Evolutionary conservation across 2,329 filamentous ascomycete species (phyloP).

Genomic region (Didymella sp.): DNA sequence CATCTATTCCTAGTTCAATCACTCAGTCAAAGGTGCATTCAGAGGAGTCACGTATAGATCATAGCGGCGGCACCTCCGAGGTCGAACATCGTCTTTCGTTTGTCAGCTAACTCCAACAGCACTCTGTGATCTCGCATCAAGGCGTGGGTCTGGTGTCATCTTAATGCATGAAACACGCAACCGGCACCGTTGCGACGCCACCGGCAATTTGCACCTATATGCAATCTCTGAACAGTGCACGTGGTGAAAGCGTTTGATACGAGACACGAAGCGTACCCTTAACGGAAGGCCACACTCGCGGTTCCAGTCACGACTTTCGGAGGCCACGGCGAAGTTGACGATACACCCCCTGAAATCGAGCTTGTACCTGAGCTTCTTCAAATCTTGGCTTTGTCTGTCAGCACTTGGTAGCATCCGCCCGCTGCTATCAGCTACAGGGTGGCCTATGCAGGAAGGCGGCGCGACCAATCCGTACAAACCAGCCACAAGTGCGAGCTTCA

Average conservation of each 20-base stretch:
- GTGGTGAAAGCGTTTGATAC: constrained; percentile 10
- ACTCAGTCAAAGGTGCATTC: constrained; percentile 6
- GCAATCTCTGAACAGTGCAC: constrained; percentile 6
- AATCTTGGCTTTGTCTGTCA: not conserved
- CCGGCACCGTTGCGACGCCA: constrained; percentile 10
- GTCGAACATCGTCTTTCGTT: not conserved
- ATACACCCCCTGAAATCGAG: not conserved
- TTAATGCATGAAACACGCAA: constrained; percentile 7
- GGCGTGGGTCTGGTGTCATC: constrained; percentile 2
- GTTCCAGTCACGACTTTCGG: constrained; percentile 4
- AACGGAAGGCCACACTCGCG: constrained; percentile 1
- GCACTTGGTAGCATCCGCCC: constrained; percentile 6
- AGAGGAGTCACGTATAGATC: constrained; percentile 4
- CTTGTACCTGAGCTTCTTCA: constrained; percentile 6
- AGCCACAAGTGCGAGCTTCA: constrained; percentile 10
- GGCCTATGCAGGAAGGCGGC: constrained; percentile 15
- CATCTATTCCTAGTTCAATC: constrained; percentile 17
- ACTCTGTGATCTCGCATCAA: not conserved
- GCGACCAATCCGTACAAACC: not conserved
- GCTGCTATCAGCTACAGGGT: constrained; percentile 2
- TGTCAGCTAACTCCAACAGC: constrained; percentile 1
- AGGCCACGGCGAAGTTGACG: not conserved
- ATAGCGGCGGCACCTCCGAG: constrained; percentile 6
- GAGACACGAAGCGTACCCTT: constrained; percentile 3
- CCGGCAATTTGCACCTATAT: not conserved